Evolutionary conservation across 352 stramenopile species (phyloP).

Genomic region (Blastocystis sp.): DNA sequence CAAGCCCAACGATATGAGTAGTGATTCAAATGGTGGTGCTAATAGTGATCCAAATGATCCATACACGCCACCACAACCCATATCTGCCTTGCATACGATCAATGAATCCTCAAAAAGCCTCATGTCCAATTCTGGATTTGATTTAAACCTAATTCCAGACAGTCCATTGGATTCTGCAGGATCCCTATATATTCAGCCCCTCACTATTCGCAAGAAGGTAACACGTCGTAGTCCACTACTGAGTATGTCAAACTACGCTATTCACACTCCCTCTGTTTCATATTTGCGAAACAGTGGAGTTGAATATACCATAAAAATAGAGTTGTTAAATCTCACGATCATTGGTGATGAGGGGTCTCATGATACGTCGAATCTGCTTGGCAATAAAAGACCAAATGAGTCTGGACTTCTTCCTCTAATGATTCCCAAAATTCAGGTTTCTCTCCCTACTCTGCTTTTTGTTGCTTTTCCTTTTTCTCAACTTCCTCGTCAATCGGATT

Average conservation of each 20-base stretch:
- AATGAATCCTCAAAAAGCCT: neutral
- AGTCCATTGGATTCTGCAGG: neutral
- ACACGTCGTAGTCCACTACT: neutral
- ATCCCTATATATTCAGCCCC: neutral
- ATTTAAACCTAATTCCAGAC: neutral
- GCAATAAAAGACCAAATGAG: neutral
- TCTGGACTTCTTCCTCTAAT: neutral
- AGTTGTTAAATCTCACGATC: neutral
- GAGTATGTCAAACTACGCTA: neutral
- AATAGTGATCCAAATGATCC: too few relatives aligned
- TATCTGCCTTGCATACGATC: neutral
- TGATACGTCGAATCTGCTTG: neutral
- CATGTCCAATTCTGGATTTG: neutral
- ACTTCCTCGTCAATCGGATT: neutral
- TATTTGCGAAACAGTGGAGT: neutral
- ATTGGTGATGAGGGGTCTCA: neutral
- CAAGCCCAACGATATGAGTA: too few relatives aligned
- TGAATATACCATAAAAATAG: neutral
- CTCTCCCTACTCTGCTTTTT: neutral
- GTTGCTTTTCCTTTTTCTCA: neutral
- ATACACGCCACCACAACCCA: too few relatives aligned
- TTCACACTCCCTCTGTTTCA: neutral
- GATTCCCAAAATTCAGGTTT: conserved; percentile 11
- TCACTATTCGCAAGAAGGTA: neutral
- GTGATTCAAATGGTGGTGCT: too few relatives aligned